Percentiles rank a stretch among this genome's conserved stretches.
Evolutionary conservation across 2,329 filamentous ascomycete species (phyloP).

Genomic region (Albifimbria verrucaria): DNA sequence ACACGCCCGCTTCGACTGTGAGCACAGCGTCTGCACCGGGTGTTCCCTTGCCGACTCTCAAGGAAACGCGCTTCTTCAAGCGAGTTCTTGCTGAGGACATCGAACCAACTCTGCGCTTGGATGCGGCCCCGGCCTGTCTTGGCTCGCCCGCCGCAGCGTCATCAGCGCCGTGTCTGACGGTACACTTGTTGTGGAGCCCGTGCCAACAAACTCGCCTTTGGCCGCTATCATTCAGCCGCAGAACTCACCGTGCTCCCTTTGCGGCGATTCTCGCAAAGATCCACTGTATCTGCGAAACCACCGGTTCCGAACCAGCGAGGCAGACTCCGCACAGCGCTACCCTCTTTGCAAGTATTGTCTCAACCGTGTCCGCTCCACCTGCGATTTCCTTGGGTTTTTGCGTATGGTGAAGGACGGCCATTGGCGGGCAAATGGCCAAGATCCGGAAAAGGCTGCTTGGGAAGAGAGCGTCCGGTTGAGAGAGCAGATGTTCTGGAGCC

Average conservation of each 20-base stretch:
- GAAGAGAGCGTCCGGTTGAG: constrained; percentile 87
- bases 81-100: constrained; percentile 85
- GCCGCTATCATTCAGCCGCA: constrained; percentile 49
- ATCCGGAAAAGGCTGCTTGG: constrained; percentile 86
- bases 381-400: constrained; percentile 89
- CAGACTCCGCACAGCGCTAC: constrained; percentile 81
- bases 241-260: constrained; percentile 74
- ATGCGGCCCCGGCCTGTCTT: constrained; percentile 89
- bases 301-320: constrained; percentile 85
- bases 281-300: constrained; percentile 73
- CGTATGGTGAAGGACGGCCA: constrained; percentile 90
- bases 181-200: constrained; percentile 83
- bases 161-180: constrained; percentile 81
- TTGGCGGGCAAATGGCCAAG: constrained; percentile 78
- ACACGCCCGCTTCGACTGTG: constrained; percentile 50
- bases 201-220: constrained; percentile 58
- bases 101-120: constrained; percentile 87
- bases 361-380: constrained; percentile 76
- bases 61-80: constrained; percentile 94
- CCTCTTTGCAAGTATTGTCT: constrained; percentile 89
- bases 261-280: constrained; percentile 76
- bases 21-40: constrained; percentile 39
- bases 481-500: constrained; percentile 96
- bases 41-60: constrained; percentile 58
- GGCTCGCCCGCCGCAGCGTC: constrained; percentile 85